Base-by-base conservation (phyloP, 2,329 filamentous ascomycete genomes). In the Xylariaceae sp. region DNA sequence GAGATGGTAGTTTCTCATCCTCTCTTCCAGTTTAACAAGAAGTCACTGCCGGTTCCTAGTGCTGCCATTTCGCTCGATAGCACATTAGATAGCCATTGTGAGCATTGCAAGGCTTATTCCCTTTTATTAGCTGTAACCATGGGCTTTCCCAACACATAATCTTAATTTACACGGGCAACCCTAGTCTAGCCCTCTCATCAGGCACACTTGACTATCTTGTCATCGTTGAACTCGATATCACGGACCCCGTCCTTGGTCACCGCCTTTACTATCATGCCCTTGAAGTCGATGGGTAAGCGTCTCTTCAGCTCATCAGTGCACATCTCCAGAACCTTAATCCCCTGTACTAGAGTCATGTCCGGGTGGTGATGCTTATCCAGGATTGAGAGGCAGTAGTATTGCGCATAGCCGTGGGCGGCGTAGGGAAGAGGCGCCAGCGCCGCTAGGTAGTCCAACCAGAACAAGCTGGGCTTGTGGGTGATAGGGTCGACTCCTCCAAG, bases 351-450 rank as follows among this genome's bases (percentile, higher is more conserved):
- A 60, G 84, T 85, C 76, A 99, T 98, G 72, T 97, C 89, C 44
- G 95, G 94, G 72, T 97, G 91, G 75, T 99, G 95, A 76, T 99
- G 95, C 82, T 99, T 99, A 80, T 99, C 95, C 48, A 99, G 87
- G 67, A 96, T 96, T 6, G 92, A 96, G 60, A 99, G 84, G 76
- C 95, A 99, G 83, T 99, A 99, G 83, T 98, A 98, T 88, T 99
- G 95, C 67, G 95, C 95, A 78, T 99, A 99, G 67, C 95, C 95
- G 70, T 99, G 96, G 60, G 95, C 95, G 45, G 95, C 96, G 73
- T 99, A 99, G 53, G 95, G 95, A 44, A 99, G 82, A 28, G 90
- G 85, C 4, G 92, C 94, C 73, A 93, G 79, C 61, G 93, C 88
- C 65, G 94, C 95, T 71, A 99, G 86, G 78, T 98, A 98, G 75